Conservation (phyloP, 176 grass and related monocot genomes). For the Guadua angustifolia region DNA sequence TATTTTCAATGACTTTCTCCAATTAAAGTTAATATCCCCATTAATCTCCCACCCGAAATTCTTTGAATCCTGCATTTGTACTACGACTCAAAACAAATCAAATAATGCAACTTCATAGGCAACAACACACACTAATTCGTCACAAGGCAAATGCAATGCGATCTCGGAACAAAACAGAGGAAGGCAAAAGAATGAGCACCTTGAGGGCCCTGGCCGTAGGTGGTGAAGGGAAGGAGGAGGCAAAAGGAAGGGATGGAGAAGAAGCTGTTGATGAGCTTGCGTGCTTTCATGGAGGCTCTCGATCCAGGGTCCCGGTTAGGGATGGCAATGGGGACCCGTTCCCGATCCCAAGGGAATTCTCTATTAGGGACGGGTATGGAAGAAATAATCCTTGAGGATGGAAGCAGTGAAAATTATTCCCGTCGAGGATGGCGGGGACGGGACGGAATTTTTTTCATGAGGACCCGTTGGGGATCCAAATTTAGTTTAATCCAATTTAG, state of each 20-base stretch:
- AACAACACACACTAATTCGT: conserved; percentile 1
- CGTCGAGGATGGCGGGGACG: no score
- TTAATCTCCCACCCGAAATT: conserved; percentile 91
- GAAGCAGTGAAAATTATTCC: no score
- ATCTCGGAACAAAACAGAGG: neutral
- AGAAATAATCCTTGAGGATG: no score
- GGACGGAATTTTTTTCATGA: no score
- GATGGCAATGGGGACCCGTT: no score
- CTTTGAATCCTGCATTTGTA: conserved; percentile 62
- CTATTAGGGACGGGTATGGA: no score
- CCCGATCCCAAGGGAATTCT: no score
- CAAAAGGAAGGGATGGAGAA: conserved; percentile 48
- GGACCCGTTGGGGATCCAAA: no score
- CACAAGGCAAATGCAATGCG: neutral
- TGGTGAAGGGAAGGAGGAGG: conserved; percentile 85
- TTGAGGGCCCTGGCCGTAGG: conserved; percentile 82
- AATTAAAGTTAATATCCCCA: conserved; percentile 83
- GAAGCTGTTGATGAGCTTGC: conserved; percentile 81
- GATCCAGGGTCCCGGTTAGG: conserved; percentile 65
- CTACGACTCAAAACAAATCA: conserved; percentile 9
- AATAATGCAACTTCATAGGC: neutral
- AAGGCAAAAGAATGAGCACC: conserved; percentile 45
- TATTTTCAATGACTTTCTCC: conserved; percentile 90
- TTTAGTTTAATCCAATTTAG: no score
- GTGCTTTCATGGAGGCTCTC: conserved; percentile 82